Evolutionary conservation across 352 stramenopile species (phyloP), one percentile per base, ranked within the genome.

Genomic region (Globisporangium splendens): DNA sequence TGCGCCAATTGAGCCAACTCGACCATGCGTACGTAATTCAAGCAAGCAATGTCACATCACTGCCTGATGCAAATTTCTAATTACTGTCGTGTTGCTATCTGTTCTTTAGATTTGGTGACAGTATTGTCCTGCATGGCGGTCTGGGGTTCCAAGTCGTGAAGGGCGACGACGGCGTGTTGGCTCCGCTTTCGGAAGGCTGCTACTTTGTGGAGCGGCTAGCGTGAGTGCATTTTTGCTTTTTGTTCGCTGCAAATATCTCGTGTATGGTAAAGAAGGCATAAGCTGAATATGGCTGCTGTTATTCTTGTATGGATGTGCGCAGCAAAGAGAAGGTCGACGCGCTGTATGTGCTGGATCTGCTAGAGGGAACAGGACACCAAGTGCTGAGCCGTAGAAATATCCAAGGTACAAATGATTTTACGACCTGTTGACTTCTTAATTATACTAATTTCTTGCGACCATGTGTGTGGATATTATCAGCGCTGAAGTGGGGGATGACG

Each of bases 151-250:
- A 92, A 46, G 64, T 92, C 28, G 65, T 84, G 11, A 58, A 69
- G 18, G 75, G 86, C 49, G 68, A 72, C 43, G 58, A 83, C 1
- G 68, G 60, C 20, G 55, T 76, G 8, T 54, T 95, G 20, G 73
- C 68, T 17, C 79, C 80, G 10, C 61, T 91, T 13, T 84, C 77
- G 1, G 75, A 86, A 47, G 85, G 85, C 43, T 89, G 76, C 63
- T 86, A 82, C 63, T 95, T 88, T 53, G 72, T 93, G 28, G 85
- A 95, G 59, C 75, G 83, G 35, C 71, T 95, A 20, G 61, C 79
- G 85, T 95, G 71, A 64, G 78, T 76, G 42, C 13, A 42, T 31
- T 24, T 38, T 35, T 35, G 18, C n/a, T 8, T 28, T n/a, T 28
- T 42, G 20, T n/a, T 1, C 39, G 22, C 18, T 62, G 18, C 42